These are phyloP conservation scores for Skeletonema costatum DNA, from an alignment of 108 stramenopile species.

Conservation along the genomic window DNA sequence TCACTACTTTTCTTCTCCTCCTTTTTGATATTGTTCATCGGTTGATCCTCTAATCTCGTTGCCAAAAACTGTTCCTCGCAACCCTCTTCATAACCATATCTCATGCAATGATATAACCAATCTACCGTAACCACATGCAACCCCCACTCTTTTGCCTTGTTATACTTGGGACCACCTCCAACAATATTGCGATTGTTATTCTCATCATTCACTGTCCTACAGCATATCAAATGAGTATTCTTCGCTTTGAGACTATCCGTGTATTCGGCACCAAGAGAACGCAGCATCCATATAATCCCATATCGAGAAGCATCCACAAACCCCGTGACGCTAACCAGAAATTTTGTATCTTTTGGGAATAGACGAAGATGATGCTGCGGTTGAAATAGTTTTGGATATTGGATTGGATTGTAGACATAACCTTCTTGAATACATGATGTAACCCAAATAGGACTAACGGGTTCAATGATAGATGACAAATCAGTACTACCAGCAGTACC, in stretches of 20 bases:
- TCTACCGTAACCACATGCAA: constrained; percentile 71
- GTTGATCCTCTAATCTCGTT: background rate
- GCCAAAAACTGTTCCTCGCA: constrained; percentile 51
- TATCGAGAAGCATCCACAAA: constrained; percentile 60
- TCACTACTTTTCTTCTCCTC: background rate
- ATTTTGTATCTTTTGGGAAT: constrained; percentile 1
- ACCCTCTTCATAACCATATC: constrained; percentile 59
- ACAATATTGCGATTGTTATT: constrained; percentile 24
- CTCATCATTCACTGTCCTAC: background rate
- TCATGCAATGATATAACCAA: constrained; percentile 70
- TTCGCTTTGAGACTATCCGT: constrained; percentile 54
- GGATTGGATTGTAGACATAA: constrained; percentile 36
- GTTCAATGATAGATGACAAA: constrained; percentile 45
- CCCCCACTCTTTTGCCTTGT: constrained; percentile 75
- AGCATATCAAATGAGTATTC: constrained; percentile 79
- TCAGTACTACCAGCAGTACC: background rate
- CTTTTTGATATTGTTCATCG: constrained; percentile 1
- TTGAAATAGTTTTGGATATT: constrained; percentile 50
- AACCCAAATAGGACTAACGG: constrained; percentile 71
- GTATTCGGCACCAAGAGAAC: constrained; percentile 55
- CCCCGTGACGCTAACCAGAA: constrained; percentile 66
- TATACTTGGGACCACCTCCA: constrained; percentile 50
- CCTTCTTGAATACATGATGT: constrained; percentile 47
- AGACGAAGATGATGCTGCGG: constrained; percentile 61
- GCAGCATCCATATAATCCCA: constrained; percentile 55